Conservation (phyloP, 2,329 filamentous ascomycete genomes). For the Trichoderma hamatum region DNA sequence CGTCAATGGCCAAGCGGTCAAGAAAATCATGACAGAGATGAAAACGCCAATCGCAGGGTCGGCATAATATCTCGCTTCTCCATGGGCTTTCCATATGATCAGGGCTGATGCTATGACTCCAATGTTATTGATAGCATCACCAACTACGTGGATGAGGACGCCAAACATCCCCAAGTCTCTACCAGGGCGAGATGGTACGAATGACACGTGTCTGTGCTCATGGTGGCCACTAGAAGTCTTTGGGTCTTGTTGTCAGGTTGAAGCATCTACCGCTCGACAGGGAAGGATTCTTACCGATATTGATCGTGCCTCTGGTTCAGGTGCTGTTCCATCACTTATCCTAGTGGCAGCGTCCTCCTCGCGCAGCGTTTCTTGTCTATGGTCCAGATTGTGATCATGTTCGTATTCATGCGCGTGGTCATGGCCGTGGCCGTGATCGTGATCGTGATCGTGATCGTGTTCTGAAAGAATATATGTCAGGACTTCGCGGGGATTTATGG, state of each 20-base stretch:
- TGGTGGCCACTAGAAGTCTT: conserved; percentile 42
- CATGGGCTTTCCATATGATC: conserved; percentile 67
- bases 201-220: conserved; percentile 52
- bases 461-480: neutral
- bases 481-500: conserved; percentile 21
- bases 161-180: conserved; percentile 72
- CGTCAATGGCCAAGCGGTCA: conserved; percentile 64
- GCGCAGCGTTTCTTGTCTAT: conserved; percentile 1
- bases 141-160: conserved; percentile 70
- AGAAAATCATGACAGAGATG: conserved; percentile 73
- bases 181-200: conserved; percentile 40
- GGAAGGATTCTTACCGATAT: conserved; percentile 29
- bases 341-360: conserved; percentile 26
- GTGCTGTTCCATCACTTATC: conserved; percentile 22
- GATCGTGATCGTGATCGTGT: conserved; percentile 12
- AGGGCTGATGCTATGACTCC: conserved; percentile 72
- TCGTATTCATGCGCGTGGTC: conserved; percentile 41
- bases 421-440: conserved; percentile 41
- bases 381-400: conserved; percentile 29
- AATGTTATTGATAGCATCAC: conserved; percentile 75
- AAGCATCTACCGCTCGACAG: neutral
- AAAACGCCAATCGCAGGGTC: conserved; percentile 70
- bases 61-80: conserved; percentile 65
- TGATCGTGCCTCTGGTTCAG: conserved; percentile 28
- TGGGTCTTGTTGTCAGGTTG: neutral